A percentile compares a stretch with the other conserved stretches of the same genome.
phyloP scores from a whole-genome alignment of 106 monocot genomes.

The Dioscorea alata region DNA sequence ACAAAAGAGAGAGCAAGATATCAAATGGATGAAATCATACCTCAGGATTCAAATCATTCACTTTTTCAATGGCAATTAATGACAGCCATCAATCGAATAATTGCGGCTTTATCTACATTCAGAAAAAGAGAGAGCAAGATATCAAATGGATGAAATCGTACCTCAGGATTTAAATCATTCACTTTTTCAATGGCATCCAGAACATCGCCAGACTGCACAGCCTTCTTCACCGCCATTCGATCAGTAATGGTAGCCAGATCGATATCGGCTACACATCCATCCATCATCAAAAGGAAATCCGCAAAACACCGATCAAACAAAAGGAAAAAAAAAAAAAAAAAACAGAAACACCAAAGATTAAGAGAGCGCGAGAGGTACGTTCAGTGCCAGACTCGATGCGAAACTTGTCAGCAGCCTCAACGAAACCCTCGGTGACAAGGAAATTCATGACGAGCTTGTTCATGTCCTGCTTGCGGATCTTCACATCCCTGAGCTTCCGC shows the following conservation, averaged over 20 bases:
- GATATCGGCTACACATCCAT: slow-evolving; percentile 52
- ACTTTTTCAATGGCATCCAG: slow-evolving; percentile 93
- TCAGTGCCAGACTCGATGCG: slow-evolving; percentile 73
- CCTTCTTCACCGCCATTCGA: slow-evolving; percentile 92
- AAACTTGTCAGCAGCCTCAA: slow-evolving; percentile 75
- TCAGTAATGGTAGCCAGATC: slow-evolving; percentile 86
- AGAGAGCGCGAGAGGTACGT: slow-evolving; percentile 32
- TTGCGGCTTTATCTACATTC: background rate
- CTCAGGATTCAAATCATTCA: slow-evolving; percentile 91
- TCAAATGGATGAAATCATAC: slow-evolving; percentile 19
- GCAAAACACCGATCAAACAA: background rate
- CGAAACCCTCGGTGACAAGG: slow-evolving; percentile 76
- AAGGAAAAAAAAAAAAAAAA: background rate
- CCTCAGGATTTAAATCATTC: slow-evolving; percentile 90
- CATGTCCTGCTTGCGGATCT: slow-evolving; percentile 79
- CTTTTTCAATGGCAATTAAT: slow-evolving; percentile 71
- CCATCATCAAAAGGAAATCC: slow-evolving; percentile 2
- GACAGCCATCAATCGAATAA: no score
- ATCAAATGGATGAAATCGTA: slow-evolving; percentile 9
- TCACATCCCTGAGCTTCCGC: slow-evolving; percentile 52
- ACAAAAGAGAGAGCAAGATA: background rate
- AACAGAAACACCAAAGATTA: no score
- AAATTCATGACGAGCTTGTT: slow-evolving; percentile 78
- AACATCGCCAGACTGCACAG: slow-evolving; percentile 87
- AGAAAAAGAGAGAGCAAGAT: background rate